Base-by-base conservation (phyloP, 495 filamentous ascomycete genomes). In the Penicillium mononematosum region DNA sequence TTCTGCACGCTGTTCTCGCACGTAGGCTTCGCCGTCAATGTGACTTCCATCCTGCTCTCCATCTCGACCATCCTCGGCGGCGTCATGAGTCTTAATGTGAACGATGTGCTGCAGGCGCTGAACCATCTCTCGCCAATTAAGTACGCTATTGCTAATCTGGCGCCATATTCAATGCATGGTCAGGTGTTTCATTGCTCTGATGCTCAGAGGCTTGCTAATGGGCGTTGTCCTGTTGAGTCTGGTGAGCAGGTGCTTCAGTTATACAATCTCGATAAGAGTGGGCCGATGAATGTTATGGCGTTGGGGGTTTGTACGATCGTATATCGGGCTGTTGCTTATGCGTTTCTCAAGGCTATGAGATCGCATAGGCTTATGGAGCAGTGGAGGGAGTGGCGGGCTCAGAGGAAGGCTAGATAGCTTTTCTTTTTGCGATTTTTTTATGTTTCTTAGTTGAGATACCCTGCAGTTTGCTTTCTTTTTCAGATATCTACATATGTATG, bases 1-100 rank as follows among this genome's bases (percentile, higher is more conserved):
- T 90, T 91, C 72, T 89, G 88, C 64, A 90, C 88, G 1, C 72
- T 90, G 7, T 88, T 90, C 70, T 67, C 72, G 32, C 88, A 91
- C 61, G 86, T 86, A 0, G 88, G 88, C 2, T 90, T 91, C 66
- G 85, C 87, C 9, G 80, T 90, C 45, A 89, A 88, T 57, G 65
- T 89, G 41, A 87, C 82, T 3, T 82, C 78, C 2, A 78, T 87
- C 42, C 64, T 90, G 4, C 71, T 90, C 0, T 82, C 80, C 0
- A 78, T 91, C 24, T 81, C 86, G 1, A 82, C 81, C 24, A 78
- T 87, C 63, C 86, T 90, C 73, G 78, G 81, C 4, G 88, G 88
- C 3, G 75, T 89, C 38, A 81, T 90, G 78, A 85, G 80, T 57
- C 78, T 89, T 32, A 70, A 84, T 55, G 81, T 89, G 58, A 85